These are phyloP conservation scores for Alternaria consortialis DNA, from an alignment of 2,329 filamentous ascomycete genomes.

Conservation along the genomic window DNA sequence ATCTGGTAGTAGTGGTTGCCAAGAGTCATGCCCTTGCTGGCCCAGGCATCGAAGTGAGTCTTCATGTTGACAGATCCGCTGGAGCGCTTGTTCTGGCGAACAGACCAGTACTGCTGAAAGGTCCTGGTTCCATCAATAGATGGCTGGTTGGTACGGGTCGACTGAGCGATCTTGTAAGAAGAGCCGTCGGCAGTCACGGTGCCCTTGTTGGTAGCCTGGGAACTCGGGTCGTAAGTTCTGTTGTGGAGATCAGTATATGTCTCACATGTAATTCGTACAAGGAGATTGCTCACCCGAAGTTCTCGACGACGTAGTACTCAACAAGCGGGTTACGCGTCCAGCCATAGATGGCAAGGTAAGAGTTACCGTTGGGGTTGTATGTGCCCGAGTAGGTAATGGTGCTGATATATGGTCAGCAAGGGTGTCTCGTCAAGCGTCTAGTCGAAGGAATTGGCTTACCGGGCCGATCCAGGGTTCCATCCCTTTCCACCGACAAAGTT, in stretches of 20 bases:
- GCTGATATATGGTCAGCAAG: slow-evolving; percentile 16
- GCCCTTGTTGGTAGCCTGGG: slow-evolving; percentile 51
- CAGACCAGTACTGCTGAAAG: slow-evolving; percentile 63
- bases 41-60: slow-evolving; percentile 50
- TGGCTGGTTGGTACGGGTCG: slow-evolving; percentile 54
- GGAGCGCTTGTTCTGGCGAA: slow-evolving; percentile 44
- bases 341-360: slow-evolving; percentile 66
- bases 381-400: slow-evolving; percentile 47
- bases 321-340: slow-evolving; percentile 64
- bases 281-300: slow-evolving; percentile 52
- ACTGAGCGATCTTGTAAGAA: slow-evolving; percentile 43
- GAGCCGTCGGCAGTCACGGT: slow-evolving; percentile 42
- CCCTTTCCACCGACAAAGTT: slow-evolving; percentile 68
- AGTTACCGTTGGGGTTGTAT: slow-evolving; percentile 48
- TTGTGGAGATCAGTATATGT: not conserved
- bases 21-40: slow-evolving; percentile 41
- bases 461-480: slow-evolving; percentile 62
- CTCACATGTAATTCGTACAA: not conserved
- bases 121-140: slow-evolving; percentile 61
- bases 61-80: slow-evolving; percentile 44
- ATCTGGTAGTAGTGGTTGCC: slow-evolving; percentile 54
- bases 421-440: not conserved
- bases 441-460: slow-evolving; percentile 51
- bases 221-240: slow-evolving; percentile 58
- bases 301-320: slow-evolving; percentile 63